Percentiles rank a stretch among this genome's conserved stretches.
Conservation (phyloP, 2,329 filamentous ascomycete genomes). For the Fusarium liriodendri region DNA sequence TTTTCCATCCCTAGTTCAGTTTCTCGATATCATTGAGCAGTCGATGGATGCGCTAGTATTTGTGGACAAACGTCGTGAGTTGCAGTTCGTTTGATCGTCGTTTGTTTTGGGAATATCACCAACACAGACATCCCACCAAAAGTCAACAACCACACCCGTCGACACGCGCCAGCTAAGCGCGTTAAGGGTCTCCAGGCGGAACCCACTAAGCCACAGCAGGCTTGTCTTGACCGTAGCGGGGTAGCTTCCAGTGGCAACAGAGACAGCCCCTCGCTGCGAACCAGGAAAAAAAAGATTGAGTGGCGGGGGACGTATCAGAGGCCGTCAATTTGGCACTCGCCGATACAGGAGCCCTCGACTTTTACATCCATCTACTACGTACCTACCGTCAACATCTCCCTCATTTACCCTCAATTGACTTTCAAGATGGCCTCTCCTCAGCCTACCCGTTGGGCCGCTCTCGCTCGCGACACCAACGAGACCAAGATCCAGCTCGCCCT, state of each 20-base stretch:
- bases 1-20: slow-evolving; percentile 77
- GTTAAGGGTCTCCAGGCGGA: slow-evolving; percentile 34
- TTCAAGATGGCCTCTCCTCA: slow-evolving; percentile 42
- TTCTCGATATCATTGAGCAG: slow-evolving; percentile 7
- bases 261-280: slow-evolving; percentile 5
- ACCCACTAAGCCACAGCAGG: slow-evolving; percentile 34
- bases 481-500: slow-evolving; percentile 95
- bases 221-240: slow-evolving; percentile 44
- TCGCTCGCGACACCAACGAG: slow-evolving; percentile 95
- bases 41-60: not conserved
- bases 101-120: slow-evolving; percentile 30
- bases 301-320: slow-evolving; percentile 40
- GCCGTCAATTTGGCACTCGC: slow-evolving; percentile 42
- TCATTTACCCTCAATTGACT: slow-evolving; percentile 26
- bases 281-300: slow-evolving; percentile 33
- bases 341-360: slow-evolving; percentile 45
- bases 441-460: slow-evolving; percentile 73
- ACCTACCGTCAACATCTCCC: slow-evolving; percentile 1
- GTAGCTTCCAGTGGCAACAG: slow-evolving; percentile 41
- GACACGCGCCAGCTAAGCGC: slow-evolving; percentile 22
- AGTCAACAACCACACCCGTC: slow-evolving; percentile 32
- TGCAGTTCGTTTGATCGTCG: slow-evolving; percentile 11
- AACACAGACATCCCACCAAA: slow-evolving; percentile 37
- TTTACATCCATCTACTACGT: slow-evolving; percentile 12
- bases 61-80: not conserved